Conservation (phyloP, 2,329 filamentous ascomycete genomes). For the Beauveria scarabaeidicola region DNA sequence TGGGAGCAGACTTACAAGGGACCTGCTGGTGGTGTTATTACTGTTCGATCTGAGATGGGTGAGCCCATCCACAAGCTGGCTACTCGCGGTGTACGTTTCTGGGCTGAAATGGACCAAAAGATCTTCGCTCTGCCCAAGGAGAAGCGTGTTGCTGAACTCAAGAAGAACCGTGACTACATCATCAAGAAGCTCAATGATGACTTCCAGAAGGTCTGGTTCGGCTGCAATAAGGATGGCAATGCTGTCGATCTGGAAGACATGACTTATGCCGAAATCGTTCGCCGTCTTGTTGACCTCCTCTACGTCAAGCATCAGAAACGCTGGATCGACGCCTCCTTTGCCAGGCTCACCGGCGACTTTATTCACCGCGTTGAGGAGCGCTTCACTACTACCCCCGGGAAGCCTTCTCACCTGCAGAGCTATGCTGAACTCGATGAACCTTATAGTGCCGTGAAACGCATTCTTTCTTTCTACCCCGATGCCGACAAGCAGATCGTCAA, state of each 20-base stretch:
- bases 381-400: constrained; percentile 65
- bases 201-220: constrained; percentile 97
- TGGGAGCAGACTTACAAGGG: constrained; percentile 96
- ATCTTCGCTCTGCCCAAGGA: constrained; percentile 96
- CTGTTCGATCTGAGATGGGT: constrained; percentile 96
- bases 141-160: constrained; percentile 78
- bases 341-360: constrained; percentile 82
- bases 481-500: constrained; percentile 89
- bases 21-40: constrained; percentile 85
- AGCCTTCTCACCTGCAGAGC: constrained; percentile 78
- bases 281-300: constrained; percentile 80
- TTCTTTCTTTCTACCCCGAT: constrained; percentile 77
- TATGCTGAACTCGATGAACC: constrained; percentile 83
- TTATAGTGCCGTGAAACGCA: constrained; percentile 66
- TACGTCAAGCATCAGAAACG: constrained; percentile 84
- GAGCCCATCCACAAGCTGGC: constrained; percentile 99
- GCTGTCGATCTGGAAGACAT: constrained; percentile 88
- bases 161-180: constrained; percentile 82
- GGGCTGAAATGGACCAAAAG: constrained; percentile 98
- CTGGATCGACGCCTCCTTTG: constrained; percentile 84
- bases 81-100: constrained; percentile 90
- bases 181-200: constrained; percentile 94
- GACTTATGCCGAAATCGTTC: constrained; percentile 85
- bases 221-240: constrained; percentile 69
- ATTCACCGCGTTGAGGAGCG: constrained; percentile 96